A percentile compares a stretch with the other conserved stretches of the same genome.
These are phyloP conservation scores for Stereum hirsutum DNA, from an alignment of 1,284 basidiomycete genomes.

Conservation along the genomic window DNA sequence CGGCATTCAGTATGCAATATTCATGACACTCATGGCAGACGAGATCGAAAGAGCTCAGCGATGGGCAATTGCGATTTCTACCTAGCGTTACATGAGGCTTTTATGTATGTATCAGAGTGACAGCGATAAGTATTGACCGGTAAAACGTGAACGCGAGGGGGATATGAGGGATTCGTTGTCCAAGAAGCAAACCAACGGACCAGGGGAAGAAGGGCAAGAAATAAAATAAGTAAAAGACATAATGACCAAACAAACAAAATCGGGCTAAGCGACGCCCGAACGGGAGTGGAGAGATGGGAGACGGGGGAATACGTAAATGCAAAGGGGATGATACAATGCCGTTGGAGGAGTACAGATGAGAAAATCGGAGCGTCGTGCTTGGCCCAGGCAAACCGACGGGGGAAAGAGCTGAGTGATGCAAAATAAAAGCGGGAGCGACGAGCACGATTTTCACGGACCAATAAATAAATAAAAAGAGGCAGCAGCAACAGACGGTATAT, in stretches of 20 bases:
- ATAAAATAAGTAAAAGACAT: conserved; percentile 12
- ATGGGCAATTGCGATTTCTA: too few species aligned
- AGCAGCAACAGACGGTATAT: background rate
- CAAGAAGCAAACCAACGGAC: background rate
- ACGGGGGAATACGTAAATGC: conserved; percentile 1
- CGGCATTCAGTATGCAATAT: too few species aligned
- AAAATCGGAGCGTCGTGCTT: background rate
- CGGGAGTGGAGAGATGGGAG: background rate
- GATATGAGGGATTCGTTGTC: too few species aligned
- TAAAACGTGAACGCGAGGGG: too few species aligned
- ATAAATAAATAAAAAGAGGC: conserved; percentile 6
- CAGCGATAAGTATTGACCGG: too few species aligned
- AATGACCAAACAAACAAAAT: background rate
- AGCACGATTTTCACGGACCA: conserved; percentile 1
- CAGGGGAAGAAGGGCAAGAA: conserved; percentile 7
- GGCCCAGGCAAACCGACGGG: background rate
- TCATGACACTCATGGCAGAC: too few species aligned
- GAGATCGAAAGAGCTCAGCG: too few species aligned
- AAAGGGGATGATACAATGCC: conserved; percentile 3
- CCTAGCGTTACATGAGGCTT: too few species aligned
- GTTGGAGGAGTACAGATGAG: conserved; percentile 1
- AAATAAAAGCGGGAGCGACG: background rate
- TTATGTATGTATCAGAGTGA: too few species aligned
- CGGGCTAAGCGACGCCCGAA: background rate
- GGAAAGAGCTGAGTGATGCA: background rate